These are phyloP conservation scores for Rhododendron molle DNA, from an alignment of 148 eudicot genomes.

Conservation along the genomic window DNA sequence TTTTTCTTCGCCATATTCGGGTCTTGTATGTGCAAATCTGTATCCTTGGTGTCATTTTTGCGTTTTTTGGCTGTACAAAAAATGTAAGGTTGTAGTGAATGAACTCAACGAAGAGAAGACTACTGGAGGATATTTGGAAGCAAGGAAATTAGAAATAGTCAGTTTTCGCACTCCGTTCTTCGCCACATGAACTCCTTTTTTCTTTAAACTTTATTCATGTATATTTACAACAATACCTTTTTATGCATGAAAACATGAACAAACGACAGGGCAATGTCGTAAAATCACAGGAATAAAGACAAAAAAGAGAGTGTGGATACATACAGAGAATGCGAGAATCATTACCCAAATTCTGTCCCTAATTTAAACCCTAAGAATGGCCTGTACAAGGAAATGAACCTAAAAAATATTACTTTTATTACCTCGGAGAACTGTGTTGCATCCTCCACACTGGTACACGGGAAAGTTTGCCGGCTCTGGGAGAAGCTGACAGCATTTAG, in stretches of 20 bases:
- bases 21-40: constrained; percentile 15
- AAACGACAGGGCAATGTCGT: constrained; percentile 6
- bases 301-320: neutral
- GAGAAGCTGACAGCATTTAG: constrained; percentile 57
- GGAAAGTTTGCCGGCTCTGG: constrained; percentile 54
- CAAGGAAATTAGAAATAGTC: neutral
- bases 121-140: constrained; percentile 6
- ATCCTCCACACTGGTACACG: constrained; percentile 78
- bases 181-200: constrained; percentile 6
- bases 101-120: neutral
- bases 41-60: constrained; percentile 16
- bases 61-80: constrained; percentile 55
- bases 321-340: neutral
- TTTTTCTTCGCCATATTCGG: constrained; percentile 18
- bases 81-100: constrained; percentile 1
- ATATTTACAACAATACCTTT: neutral
- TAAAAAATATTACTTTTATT: neutral
- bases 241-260: neutral
- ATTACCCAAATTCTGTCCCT: neutral
- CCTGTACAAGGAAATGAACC: neutral
- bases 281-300: neutral
- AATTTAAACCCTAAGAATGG: neutral
- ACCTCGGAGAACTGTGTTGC: constrained; percentile 71
- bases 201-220: neutral
- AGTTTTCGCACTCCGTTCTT: constrained; percentile 21